phyloP scores from a whole-genome alignment of 345 rosid species.

The Eutrema japonicum region DNA sequence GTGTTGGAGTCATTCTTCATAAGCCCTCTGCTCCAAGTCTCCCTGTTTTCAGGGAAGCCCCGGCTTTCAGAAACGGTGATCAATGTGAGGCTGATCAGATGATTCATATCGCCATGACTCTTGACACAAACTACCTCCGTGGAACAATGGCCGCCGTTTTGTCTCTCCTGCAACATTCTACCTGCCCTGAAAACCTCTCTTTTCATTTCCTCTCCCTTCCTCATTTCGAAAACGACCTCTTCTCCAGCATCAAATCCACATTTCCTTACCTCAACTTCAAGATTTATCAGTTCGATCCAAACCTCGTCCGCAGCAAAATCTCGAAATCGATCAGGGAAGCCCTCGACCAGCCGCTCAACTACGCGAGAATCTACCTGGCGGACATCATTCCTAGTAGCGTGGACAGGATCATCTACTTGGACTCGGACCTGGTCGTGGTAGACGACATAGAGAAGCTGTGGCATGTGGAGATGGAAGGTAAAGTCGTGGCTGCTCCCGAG shows the following conservation, averaged over 20 bases:
- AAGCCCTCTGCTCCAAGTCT: conserved; percentile 46
- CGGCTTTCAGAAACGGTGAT: conserved; percentile 59
- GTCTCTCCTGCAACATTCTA: conserved; percentile 61
- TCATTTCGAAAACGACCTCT: conserved; percentile 50
- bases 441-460: conserved; percentile 63
- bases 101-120: conserved; percentile 68
- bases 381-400: conserved; percentile 57
- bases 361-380: conserved; percentile 67
- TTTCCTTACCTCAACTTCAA: conserved; percentile 64
- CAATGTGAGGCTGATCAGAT: conserved; percentile 49
- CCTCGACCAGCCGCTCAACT: conserved; percentile 65
- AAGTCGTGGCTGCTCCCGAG: conserved; percentile 68
- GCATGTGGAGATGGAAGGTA: conserved; percentile 57
- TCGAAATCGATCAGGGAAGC: conserved; percentile 66
- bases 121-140: conserved; percentile 68
- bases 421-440: conserved; percentile 68
- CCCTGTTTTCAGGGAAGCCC: conserved; percentile 59
- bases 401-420: conserved; percentile 56
- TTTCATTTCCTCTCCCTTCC: conserved; percentile 66
- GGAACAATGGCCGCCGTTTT: conserved; percentile 76
- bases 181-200: conserved; percentile 62
- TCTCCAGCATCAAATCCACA: conserved; percentile 54
- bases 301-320: conserved; percentile 59
- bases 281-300: conserved; percentile 58
- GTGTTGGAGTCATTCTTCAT: conserved; percentile 45